These are phyloP conservation scores for Apiospora pterosperma DNA, from an alignment of 2,329 filamentous ascomycete species.

Conservation along the genomic window DNA sequence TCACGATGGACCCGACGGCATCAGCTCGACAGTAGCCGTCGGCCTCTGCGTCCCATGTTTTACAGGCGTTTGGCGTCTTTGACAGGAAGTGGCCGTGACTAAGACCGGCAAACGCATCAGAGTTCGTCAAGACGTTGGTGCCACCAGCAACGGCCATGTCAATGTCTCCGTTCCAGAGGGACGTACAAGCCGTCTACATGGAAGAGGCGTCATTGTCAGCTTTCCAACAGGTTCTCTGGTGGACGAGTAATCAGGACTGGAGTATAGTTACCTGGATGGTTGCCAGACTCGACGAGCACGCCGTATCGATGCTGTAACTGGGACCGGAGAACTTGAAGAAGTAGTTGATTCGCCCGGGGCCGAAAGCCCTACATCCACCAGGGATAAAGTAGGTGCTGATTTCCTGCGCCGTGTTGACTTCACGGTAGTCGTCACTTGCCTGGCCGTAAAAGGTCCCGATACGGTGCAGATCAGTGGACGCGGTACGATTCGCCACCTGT, in stretches of 20 bases:
- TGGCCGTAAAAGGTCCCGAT: slow-evolving; percentile 75
- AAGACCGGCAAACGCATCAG: slow-evolving; percentile 62
- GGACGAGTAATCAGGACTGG: slow-evolving; percentile 27
- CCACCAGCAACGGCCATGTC: slow-evolving; percentile 66
- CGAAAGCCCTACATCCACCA: slow-evolving; percentile 39
- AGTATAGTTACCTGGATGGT: too few species aligned
- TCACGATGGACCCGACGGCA: slow-evolving; percentile 16
- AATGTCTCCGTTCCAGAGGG: slow-evolving; percentile 61
- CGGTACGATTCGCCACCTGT: slow-evolving; percentile 60
- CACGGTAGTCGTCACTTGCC: slow-evolving; percentile 74
- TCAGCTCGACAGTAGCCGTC: slow-evolving; percentile 44
- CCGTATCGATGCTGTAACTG: slow-evolving; percentile 72
- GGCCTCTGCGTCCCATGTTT: slow-evolving; percentile 63
- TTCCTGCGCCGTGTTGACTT: slow-evolving; percentile 69
- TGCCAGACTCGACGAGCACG: slow-evolving; percentile 71
- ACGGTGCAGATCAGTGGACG: slow-evolving; percentile 48
- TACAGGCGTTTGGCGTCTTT: slow-evolving; percentile 27
- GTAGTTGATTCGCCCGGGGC: slow-evolving; percentile 65
- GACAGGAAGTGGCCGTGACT: slow-evolving; percentile 65
- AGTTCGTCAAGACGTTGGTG: slow-evolving; percentile 62
- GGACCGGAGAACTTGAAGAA: slow-evolving; percentile 75
- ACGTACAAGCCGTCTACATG: slow-evolving; percentile 44
- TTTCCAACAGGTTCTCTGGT: background rate
- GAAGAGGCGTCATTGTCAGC: too few species aligned
- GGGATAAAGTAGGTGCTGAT: slow-evolving; percentile 57